These are phyloP conservation scores for Mastigamoeba balamuthi DNA, from an alignment of 78 protist genomes.

Conservation along the genomic window DNA sequence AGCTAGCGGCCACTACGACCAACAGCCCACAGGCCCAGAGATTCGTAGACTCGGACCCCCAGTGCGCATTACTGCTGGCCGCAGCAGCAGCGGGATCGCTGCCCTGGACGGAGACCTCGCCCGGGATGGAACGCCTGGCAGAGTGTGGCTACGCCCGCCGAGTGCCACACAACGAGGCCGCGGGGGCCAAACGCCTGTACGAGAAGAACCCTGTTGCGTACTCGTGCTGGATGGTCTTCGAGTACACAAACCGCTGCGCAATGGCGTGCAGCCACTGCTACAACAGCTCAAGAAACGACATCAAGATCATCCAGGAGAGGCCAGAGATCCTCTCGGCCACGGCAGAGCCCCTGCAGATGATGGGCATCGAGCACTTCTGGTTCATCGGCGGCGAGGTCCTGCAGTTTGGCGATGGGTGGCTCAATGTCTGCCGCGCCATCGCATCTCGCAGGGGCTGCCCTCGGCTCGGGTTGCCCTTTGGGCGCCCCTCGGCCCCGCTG, in stretches of 20 bases:
- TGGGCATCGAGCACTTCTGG: background rate
- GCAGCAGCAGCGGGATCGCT: background rate
- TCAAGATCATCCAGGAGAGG: background rate
- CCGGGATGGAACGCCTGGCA: background rate
- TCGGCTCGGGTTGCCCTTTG: too few species aligned
- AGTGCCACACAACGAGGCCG: too few species aligned
- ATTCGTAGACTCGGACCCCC: too few species aligned
- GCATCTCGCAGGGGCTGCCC: too few species aligned
- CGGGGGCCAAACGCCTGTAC: background rate
- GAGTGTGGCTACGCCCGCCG: background rate
- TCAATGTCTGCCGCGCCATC: background rate
- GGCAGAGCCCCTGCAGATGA: background rate
- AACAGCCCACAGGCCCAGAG: background rate
- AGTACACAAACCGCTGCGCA: background rate
- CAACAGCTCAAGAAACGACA: background rate
- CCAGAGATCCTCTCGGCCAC: background rate
- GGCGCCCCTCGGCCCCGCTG: background rate
- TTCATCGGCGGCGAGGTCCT: background rate
- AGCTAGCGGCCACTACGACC: background rate
- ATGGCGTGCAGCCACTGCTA: background rate
- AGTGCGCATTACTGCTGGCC: too few species aligned
- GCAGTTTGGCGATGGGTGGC: background rate
- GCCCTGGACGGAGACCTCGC: background rate
- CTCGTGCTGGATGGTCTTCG: background rate
- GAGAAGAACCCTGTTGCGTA: background rate